These are phyloP conservation scores for Candida albicans DNA, from an alignment of 1,139 yeast species.

Conservation along the genomic window DNA sequence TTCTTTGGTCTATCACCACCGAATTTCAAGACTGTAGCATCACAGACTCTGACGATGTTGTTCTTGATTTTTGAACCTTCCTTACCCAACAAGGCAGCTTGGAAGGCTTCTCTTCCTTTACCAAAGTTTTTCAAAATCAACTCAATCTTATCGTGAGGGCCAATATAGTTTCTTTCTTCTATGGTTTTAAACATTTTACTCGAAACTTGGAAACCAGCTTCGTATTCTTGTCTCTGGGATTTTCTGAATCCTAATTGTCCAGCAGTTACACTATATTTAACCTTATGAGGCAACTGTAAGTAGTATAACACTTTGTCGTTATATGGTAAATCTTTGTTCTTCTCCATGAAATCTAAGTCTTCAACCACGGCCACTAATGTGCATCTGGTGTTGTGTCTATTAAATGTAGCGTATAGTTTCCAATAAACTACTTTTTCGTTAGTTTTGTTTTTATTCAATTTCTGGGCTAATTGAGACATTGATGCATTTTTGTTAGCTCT, in stretches of 20 bases:
- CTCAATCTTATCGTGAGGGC: constrained; percentile 60
- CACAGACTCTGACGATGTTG: constrained; percentile 67
- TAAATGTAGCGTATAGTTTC: constrained; percentile 74
- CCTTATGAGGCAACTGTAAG: constrained; percentile 77
- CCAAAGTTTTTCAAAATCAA: constrained; percentile 80
- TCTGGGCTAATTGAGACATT: background rate
- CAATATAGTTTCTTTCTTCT: constrained; percentile 55
- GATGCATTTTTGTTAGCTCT: background rate
- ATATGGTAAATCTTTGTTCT: constrained; percentile 56
- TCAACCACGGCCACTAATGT: constrained; percentile 74
- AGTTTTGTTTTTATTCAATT: background rate
- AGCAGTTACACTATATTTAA: constrained; percentile 63
- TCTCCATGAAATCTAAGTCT: constrained; percentile 58
- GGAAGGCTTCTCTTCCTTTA: constrained; percentile 85
- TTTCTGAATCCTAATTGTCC: constrained; percentile 78
- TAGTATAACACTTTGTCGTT: constrained; percentile 79
- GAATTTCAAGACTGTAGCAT: constrained; percentile 77
- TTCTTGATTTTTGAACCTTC: constrained; percentile 76
- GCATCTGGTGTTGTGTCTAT: constrained; percentile 78
- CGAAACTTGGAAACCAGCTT: constrained; percentile 89
- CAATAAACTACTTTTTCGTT: constrained; percentile 51
- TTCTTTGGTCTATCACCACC: constrained; percentile 92
- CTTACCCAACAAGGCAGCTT: constrained; percentile 81
- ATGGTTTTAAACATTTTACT: constrained; percentile 71
- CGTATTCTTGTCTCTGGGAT: constrained; percentile 85